phyloP scores from a whole-genome alignment of 768 basidiomycete species.

The Mycena pura region DNA sequence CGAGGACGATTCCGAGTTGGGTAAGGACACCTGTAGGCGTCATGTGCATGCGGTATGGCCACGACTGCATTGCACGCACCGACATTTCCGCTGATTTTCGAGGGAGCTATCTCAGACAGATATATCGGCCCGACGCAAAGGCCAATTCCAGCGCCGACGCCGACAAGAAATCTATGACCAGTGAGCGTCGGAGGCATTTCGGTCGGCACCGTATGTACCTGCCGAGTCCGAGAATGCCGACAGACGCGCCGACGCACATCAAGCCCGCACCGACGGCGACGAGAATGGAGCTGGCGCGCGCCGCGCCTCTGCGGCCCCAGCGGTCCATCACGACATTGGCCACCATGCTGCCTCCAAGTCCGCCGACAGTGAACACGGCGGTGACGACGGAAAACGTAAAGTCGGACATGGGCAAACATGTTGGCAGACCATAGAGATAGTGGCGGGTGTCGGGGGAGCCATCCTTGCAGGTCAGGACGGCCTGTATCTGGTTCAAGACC shows the following conservation, averaged over 20 bases:
- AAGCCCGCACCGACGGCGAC: conserved; percentile 64
- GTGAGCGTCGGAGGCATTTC: background rate
- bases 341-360: conserved; percentile 75
- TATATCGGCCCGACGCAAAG: conserved; percentile 85
- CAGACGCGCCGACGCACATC: conserved; percentile 69
- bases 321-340: conserved; percentile 75
- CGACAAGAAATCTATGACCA: conserved; percentile 60
- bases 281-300: conserved; percentile 61
- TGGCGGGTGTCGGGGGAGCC: conserved; percentile 30
- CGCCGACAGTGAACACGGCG: conserved; percentile 86
- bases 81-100: conserved; percentile 74
- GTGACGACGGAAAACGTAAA: conserved; percentile 84
- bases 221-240: conserved; percentile 65
- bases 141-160: conserved; percentile 75
- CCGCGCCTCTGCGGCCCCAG: conserved; percentile 74
- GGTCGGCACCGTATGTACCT: conserved; percentile 51
- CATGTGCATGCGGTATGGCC: background rate
- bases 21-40: conserved; percentile 69
- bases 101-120: conserved; percentile 85
- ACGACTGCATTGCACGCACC: conserved; percentile 48
- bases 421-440: conserved; percentile 53
- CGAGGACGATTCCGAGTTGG: conserved; percentile 83
- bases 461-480: conserved; percentile 72
- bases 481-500: conserved; percentile 87
- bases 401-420: conserved; percentile 83